phyloP scores from a whole-genome alignment of 805 yeast genomes.

The Priceomyces haplophilus region DNA sequence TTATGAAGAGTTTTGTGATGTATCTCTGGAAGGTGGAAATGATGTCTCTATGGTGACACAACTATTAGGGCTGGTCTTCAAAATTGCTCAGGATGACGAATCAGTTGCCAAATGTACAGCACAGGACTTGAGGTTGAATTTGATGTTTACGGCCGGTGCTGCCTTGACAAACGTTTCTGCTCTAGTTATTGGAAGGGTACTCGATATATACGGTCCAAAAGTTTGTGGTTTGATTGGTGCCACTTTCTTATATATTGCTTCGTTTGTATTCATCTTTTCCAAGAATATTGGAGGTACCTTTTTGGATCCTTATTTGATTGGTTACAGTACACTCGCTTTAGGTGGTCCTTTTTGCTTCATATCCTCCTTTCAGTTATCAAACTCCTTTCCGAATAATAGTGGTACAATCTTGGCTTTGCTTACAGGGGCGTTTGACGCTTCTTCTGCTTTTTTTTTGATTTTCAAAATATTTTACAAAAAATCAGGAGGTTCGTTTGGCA shows the following conservation, averaged over 20 bases:
- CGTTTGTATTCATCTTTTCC: constrained; percentile 44
- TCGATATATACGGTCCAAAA: constrained; percentile 52
- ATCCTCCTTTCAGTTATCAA: constrained; percentile 55
- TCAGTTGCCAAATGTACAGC: constrained; percentile 43
- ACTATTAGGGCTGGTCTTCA: constrained; percentile 7
- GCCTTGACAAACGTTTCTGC: constrained; percentile 55
- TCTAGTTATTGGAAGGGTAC: constrained; percentile 45
- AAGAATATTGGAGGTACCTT: constrained; percentile 17
- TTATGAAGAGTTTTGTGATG: constrained; percentile 41
- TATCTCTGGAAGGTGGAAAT: constrained; percentile 8
- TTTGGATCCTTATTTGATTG: constrained; percentile 52
- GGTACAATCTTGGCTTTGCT: constrained; percentile 52
- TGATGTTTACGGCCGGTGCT: constrained; percentile 60
- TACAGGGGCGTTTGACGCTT: constrained; percentile 60
- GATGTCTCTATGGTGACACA: constrained; percentile 12
- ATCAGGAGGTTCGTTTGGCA: constrained; percentile 31
- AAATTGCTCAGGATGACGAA: constrained; percentile 15
- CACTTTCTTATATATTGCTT: constrained; percentile 42
- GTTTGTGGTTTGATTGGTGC: constrained; percentile 55
- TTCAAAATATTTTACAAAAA: constrained; percentile 41
- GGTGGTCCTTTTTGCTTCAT: constrained; percentile 60
- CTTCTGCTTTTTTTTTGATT: constrained; percentile 51
- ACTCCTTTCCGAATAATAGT: constrained; percentile 52
- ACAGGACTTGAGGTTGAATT: constrained; percentile 53
- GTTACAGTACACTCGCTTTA: constrained; percentile 51